Evolutionary conservation across 306 rosid genomes (phyloP).

Genomic region (Pyrus pyrifolia): DNA sequence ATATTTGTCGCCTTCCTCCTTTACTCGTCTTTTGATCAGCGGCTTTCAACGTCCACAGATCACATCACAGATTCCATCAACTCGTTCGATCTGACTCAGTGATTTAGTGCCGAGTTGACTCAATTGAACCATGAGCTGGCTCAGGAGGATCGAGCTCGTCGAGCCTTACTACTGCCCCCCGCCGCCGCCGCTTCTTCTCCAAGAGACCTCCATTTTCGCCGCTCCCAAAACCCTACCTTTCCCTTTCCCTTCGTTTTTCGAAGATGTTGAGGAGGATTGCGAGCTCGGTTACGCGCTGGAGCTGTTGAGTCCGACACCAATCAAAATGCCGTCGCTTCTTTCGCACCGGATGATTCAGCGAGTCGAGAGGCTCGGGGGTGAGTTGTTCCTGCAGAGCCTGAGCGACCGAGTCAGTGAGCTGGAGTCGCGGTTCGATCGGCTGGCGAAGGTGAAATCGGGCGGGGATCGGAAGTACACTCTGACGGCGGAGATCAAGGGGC

Average conservation of each 20-base stretch:
- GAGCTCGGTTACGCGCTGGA: conserved; percentile 34
- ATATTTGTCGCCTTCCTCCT: conserved; percentile 30
- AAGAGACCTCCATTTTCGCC: conserved; percentile 42
- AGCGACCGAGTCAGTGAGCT: conserved; percentile 56
- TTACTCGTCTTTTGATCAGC: not conserved
- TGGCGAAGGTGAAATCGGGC: conserved; percentile 9
- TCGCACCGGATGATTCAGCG: conserved; percentile 38
- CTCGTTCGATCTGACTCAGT: conserved; percentile 10
- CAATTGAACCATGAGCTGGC: conserved; percentile 48
- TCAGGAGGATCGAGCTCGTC: conserved; percentile 47
- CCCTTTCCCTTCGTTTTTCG: conserved; percentile 49
- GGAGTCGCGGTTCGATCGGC: conserved; percentile 68
- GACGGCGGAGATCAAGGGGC: conserved; percentile 72
- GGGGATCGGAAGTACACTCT: conserved; percentile 73
- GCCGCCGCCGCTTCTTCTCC: conserved; percentile 24
- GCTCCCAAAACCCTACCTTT: conserved; percentile 31
- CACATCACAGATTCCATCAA: not conserved
- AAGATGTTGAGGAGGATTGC: conserved; percentile 24
- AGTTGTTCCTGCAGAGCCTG: conserved; percentile 37
- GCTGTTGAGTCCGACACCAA: conserved; percentile 21
- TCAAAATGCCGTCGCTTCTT: conserved; percentile 29
- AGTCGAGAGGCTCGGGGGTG: conserved; percentile 35
- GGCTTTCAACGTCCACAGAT: conserved; percentile 19
- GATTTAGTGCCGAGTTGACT: conserved; percentile 20
- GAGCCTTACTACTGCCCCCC: conserved; percentile 26